Base-by-base conservation (phyloP, 108 stramenopile species). In the Nitzschia sp. region DNA sequence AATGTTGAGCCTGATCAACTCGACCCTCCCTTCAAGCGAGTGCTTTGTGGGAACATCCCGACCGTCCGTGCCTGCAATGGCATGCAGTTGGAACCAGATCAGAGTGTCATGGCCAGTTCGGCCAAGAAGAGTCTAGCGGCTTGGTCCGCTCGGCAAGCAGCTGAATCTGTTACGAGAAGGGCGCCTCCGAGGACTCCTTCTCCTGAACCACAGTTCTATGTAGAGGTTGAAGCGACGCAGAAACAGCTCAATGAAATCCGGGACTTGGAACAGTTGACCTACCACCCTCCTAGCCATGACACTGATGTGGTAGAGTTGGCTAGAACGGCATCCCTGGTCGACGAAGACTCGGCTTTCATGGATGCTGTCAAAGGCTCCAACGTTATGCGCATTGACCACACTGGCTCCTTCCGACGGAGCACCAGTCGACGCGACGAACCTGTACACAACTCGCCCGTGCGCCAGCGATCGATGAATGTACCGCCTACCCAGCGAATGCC, bases 291-390 rank as follows among this genome's bases (percentile, higher is more conserved):
- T 3, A 17, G n/a, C 46, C n/a, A 15, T 48, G 46, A 48, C 14
- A 34, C 29, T 1, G 44, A 53, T 15, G 39, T 34, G 0, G 53
- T 53, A 10, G 50, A 60, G 34, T 8, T 43, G 10, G 70, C 70
- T 21, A 53, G 70, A 26, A 57, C 55, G 8, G 25, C 57, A 1
- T 71, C 70, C 38, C 51, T 71, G 3, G 61, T 53, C 3, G 70
- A 71, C 53, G 70, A 63, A 22, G 70, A 71, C 63, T 71, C 70
- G 37, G 61, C 70, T 24, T 71, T 71, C 46, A 53, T 41, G 70
- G 61, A 71, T 17, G 29, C 29, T 34, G 29, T 5, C 29, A 1
- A 34, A 34, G 29, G 3, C 5, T 34, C 29, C 29, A 34, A 34
- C 29, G 29, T 5, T 5, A 34, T 34, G 29, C 29, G 29, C 1